Conservation (phyloP, 345 rosid species). For the Clarkia xantiana region DNA sequence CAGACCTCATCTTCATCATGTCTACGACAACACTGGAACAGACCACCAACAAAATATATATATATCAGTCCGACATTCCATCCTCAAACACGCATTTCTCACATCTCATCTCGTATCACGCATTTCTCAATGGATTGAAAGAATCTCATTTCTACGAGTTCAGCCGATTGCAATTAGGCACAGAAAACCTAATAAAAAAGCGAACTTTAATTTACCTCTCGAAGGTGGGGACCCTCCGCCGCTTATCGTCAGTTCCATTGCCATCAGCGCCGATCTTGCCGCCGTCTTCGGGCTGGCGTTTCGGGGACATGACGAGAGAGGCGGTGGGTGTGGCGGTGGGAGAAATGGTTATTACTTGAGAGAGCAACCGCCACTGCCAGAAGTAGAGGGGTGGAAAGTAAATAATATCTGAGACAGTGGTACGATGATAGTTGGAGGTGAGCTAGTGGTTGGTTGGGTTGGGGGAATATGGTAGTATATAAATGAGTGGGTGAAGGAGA, state of each 20-base stretch:
- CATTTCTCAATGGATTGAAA: background rate
- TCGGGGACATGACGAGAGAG: slow-evolving; percentile 54
- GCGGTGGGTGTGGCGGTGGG: slow-evolving; percentile 3
- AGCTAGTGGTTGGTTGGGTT: too few species aligned
- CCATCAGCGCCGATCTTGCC: slow-evolving; percentile 41
- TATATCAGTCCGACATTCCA: too few species aligned
- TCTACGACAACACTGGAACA: slow-evolving; percentile 76
- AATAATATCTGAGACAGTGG: too few species aligned
- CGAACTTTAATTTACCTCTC: slow-evolving; percentile 26
- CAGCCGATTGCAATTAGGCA: too few species aligned
- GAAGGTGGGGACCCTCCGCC: slow-evolving; percentile 38
- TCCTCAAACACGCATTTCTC: background rate
- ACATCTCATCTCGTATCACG: background rate
- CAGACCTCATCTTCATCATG: slow-evolving; percentile 60
- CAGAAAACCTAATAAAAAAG: background rate
- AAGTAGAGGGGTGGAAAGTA: too few species aligned
- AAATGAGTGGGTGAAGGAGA: background rate
- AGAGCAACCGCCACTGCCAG: background rate
- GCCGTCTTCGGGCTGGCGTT: slow-evolving; percentile 68
- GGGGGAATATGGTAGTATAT: background rate
- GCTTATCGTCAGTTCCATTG: slow-evolving; percentile 47
- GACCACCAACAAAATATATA: background rate
- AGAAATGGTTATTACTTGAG: too few species aligned
- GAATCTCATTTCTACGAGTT: too few species aligned
- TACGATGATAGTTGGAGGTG: background rate